Percentiles rank a stretch among this genome's conserved stretches.
phyloP scores from a whole-genome alignment of 2,329 filamentous ascomycete genomes.

The Coleophoma cylindrospora region DNA sequence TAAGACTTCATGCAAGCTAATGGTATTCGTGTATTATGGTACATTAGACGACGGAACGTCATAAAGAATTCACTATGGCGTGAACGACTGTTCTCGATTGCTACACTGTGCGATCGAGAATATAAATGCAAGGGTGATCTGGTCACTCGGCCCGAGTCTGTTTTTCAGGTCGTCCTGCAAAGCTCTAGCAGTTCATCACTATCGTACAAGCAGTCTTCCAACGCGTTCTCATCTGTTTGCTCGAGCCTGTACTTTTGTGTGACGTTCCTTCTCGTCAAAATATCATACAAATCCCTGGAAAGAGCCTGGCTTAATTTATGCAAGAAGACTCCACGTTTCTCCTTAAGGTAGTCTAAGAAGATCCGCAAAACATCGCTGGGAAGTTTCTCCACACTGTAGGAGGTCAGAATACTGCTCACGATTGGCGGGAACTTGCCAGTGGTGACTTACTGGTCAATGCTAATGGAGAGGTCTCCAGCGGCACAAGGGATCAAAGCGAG shows the following conservation, averaged over 20 bases:
- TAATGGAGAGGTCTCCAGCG: background rate
- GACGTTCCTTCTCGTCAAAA: background rate
- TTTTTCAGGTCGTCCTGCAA: background rate
- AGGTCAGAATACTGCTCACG: background rate
- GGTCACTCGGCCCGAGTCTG: background rate
- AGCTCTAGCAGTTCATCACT: background rate
- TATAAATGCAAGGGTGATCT: background rate
- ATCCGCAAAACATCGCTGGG: background rate
- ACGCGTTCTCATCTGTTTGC: background rate
- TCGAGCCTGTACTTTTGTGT: background rate
- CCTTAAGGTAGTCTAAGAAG: background rate
- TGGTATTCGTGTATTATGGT: background rate
- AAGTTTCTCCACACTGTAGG: background rate
- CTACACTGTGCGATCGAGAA: background rate
- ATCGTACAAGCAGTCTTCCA: background rate
- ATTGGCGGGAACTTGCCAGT: background rate
- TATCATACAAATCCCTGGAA: background rate
- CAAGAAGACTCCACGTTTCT: background rate
- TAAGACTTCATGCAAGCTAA: background rate
- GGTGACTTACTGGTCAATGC: conserved; percentile 1
- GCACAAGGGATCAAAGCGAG: conserved; percentile 1
- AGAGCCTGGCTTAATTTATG: background rate
- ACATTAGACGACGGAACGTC: background rate
- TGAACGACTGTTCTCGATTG: background rate
- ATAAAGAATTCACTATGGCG: background rate